Evolutionary conservation across 192 early-diverging fungal genomes (phyloP).

Genomic region (Martensiomyces pterosporus): DNA sequence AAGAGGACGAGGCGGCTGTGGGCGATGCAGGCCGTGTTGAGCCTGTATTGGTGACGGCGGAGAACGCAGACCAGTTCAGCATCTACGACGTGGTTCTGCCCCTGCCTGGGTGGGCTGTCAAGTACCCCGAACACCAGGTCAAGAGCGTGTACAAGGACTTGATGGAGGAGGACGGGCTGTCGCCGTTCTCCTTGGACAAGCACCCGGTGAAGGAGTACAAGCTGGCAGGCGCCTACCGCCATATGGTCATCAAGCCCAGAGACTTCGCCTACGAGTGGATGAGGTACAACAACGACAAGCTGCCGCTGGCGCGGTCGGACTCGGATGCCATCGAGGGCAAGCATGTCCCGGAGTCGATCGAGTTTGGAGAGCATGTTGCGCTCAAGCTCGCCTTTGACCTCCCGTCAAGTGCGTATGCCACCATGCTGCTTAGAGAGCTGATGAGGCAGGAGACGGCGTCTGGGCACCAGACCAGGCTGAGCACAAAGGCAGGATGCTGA

Average conservation of each 20-base stretch:
- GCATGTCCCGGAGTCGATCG: conserved; percentile 28
- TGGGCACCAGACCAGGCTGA: conserved; percentile 48
- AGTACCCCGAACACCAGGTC: conserved; percentile 77
- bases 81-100: conserved; percentile 93
- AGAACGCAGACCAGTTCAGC: conserved; percentile 63
- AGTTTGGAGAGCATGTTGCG: conserved; percentile 68
- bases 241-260: conserved; percentile 56
- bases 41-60: conserved; percentile 60
- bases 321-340: conserved; percentile 56
- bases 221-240: conserved; percentile 64
- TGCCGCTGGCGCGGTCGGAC: conserved; percentile 60
- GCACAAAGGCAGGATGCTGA: conserved; percentile 9
- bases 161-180: conserved; percentile 71
- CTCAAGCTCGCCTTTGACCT: conserved; percentile 75
- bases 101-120: conserved; percentile 72
- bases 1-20: conserved; percentile 13
- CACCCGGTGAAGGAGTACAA: conserved; percentile 60
- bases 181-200: conserved; percentile 59
- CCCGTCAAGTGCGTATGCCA: conserved; percentile 84
- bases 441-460: conserved; percentile 63
- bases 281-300: conserved; percentile 59
- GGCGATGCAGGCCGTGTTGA: conserved; percentile 1
- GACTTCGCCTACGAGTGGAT: conserved; percentile 62
- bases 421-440: conserved; percentile 94
- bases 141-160: conserved; percentile 59